phyloP scores from a whole-genome alignment of 306 rosid species.

The Trichosanthes cucumerina region DNA sequence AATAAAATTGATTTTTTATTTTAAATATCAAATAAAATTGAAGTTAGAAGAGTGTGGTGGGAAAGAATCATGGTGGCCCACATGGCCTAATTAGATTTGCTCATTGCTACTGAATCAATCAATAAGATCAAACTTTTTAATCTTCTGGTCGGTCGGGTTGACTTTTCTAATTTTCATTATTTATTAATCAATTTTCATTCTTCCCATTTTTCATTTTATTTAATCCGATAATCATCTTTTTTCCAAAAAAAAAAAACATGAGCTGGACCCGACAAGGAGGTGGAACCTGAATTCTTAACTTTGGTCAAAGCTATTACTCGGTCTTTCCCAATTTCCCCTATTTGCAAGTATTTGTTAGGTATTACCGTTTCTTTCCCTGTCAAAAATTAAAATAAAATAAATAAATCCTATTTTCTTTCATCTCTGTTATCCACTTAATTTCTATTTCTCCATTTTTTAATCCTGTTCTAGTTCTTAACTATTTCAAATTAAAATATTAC shows the following conservation, averaged over 20 bases:
- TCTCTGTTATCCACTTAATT: not conserved
- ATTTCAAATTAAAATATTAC: too few relatives aligned
- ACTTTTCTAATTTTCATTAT: not conserved
- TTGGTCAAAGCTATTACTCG: slow-evolving; percentile 6
- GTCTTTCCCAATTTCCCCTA: not conserved
- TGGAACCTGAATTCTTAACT: not conserved
- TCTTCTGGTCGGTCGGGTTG: slow-evolving; percentile 2
- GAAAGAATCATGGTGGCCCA: not conserved
- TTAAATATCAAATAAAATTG: not conserved
- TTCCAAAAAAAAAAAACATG: not conserved
- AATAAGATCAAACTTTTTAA: not conserved
- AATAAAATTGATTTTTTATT: not conserved
- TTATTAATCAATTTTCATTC: not conserved
- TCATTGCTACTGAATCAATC: not conserved
- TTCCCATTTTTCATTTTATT: not conserved
- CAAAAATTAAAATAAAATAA: not conserved
- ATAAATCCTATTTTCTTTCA: not conserved
- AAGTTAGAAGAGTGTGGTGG: not conserved
- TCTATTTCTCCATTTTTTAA: not conserved
- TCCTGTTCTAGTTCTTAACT: not conserved
- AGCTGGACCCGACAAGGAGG: not conserved
- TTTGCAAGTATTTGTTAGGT: not conserved
- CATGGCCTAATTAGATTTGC: slow-evolving; percentile 10
- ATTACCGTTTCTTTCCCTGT: not conserved
- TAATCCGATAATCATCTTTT: not conserved